Evolutionary conservation across 345 rosid species (phyloP).

Genomic region (Acer saccharum): DNA sequence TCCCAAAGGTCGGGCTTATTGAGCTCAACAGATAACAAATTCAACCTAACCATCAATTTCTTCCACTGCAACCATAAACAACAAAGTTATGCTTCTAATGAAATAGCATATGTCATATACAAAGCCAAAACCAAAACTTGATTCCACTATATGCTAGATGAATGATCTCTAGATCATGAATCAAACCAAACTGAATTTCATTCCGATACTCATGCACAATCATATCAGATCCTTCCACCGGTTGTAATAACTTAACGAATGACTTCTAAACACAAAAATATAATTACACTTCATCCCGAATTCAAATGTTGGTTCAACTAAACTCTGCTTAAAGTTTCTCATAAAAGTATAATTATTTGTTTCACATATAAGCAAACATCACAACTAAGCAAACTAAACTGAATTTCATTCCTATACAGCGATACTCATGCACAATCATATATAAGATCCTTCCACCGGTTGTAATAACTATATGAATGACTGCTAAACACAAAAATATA

Average conservation of each 20-base stretch:
- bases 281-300: background rate
- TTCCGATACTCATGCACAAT: no score
- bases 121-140: constrained; percentile 4
- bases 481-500: background rate
- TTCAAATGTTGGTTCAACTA: background rate
- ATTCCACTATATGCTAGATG: background rate
- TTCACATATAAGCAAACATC: background rate
- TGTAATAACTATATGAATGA: background rate
- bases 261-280: background rate
- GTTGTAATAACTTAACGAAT: background rate
- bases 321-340: background rate
- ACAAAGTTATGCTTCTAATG: constrained; percentile 10
- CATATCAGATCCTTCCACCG: no score
- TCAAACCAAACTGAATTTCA: background rate
- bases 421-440: no score
- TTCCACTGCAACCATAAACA: constrained; percentile 69
- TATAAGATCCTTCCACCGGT: no score
- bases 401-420: background rate
- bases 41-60: constrained; percentile 60
- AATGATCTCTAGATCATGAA: background rate
- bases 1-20: constrained; percentile 81
- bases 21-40: constrained; percentile 64
- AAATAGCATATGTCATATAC: background rate
- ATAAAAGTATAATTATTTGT: no score
- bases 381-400: background rate